A percentile compares a stretch with the other conserved stretches of the same genome.
Conservation (phyloP, 257 asterid genomes). For the Scutellaria minor region DNA sequence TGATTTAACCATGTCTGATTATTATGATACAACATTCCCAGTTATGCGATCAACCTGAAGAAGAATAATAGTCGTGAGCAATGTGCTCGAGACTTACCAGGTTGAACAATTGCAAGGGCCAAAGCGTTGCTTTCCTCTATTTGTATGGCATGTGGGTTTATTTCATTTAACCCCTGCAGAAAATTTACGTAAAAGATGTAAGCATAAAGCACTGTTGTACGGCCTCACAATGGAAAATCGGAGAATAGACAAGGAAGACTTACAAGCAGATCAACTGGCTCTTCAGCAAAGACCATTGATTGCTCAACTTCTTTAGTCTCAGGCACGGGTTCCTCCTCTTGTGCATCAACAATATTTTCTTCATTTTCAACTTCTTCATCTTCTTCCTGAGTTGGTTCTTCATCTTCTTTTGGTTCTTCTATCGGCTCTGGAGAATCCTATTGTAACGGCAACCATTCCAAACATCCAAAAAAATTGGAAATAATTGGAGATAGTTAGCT, state of each 20-base stretch:
- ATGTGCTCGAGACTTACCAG: constrained; percentile 43
- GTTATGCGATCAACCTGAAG: no score
- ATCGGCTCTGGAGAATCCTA: constrained; percentile 59
- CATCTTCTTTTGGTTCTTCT: constrained; percentile 43
- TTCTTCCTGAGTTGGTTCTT: constrained; percentile 43
- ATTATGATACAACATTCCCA: no score
- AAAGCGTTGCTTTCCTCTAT: constrained; percentile 72
- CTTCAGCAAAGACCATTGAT: constrained; percentile 45
- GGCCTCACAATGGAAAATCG: neutral
- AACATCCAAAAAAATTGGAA: no score
- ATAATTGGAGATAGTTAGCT: no score
- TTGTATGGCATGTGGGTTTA: constrained; percentile 55
- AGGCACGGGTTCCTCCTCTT: constrained; percentile 35
- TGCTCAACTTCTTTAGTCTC: constrained; percentile 37
- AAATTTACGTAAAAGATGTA: no score
- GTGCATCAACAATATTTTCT: constrained; percentile 31
- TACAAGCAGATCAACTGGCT: constrained; percentile 72
- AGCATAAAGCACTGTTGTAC: no score
- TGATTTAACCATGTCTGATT: neutral
- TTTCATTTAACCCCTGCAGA: constrained; percentile 64
- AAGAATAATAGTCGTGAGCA: no score
- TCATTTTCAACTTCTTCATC: constrained; percentile 31
- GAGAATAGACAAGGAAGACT: constrained; percentile 18
- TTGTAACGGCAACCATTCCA: neutral
- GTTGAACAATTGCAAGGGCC: constrained; percentile 82